Evolutionary conservation across 169 alveolate species (phyloP).

Genomic region (Plasmodium fragile): DNA sequence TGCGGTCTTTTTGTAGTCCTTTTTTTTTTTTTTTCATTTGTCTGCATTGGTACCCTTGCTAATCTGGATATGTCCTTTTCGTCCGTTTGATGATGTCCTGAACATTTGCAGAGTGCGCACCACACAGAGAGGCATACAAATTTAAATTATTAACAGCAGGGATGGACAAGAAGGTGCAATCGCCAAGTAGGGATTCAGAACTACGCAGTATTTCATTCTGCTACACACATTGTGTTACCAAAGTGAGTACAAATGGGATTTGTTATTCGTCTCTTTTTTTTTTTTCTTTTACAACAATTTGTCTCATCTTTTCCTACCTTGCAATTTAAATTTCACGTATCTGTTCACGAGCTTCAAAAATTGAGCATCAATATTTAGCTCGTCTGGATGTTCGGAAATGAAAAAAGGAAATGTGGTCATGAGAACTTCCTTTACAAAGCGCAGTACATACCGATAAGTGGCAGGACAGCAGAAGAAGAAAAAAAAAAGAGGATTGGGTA

Average conservation of each 20-base stretch:
- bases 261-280: not conserved
- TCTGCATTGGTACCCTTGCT: slow-evolving; percentile 33
- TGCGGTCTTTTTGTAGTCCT: not conserved
- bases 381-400: slow-evolving; percentile 30
- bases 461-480: no score
- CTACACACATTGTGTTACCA: not conserved
- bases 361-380: slow-evolving; percentile 35
- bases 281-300: not conserved
- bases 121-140: not conserved
- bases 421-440: not conserved
- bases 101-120: not conserved
- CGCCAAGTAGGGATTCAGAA: not conserved
- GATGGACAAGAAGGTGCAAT: not conserved
- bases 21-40: not conserved
- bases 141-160: not conserved
- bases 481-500: not conserved
- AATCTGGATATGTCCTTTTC: slow-evolving; percentile 67
- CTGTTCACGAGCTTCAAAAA: slow-evolving; percentile 60
- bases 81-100: slow-evolving; percentile 62
- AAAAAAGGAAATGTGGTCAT: not conserved
- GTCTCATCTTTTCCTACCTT: slow-evolving; percentile 14
- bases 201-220: not conserved
- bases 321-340: slow-evolving; percentile 43
- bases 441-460: not conserved
- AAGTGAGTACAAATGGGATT: not conserved